Conservation (phyloP, 192 early-diverging fungal genomes). For the Umbelopsis sp. region DNA sequence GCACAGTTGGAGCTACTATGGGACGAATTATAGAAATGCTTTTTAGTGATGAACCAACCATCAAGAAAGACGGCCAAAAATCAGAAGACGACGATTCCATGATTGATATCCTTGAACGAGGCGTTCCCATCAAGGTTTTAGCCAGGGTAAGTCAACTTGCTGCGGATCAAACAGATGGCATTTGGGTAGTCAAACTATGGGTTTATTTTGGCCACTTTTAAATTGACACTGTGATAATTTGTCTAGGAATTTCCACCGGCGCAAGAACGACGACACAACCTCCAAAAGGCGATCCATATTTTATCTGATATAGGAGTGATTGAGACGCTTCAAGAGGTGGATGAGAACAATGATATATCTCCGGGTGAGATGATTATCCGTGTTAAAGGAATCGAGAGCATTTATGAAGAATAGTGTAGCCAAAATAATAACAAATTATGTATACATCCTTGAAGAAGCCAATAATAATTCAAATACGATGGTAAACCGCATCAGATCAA, state of each 20-base stretch:
- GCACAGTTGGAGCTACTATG: slow-evolving; percentile 18
- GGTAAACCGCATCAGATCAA: too few relatives aligned
- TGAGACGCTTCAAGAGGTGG: slow-evolving; percentile 23
- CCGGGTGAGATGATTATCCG: slow-evolving; percentile 28
- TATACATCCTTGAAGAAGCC: not conserved
- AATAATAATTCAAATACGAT: not conserved
- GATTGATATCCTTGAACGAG: slow-evolving; percentile 18
- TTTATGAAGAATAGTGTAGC: slow-evolving; percentile 1
- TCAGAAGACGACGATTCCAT: slow-evolving; percentile 7
- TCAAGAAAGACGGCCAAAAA: slow-evolving; percentile 1
- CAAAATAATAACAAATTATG: not conserved
- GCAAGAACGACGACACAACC: slow-evolving; percentile 22
- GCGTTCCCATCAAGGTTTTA: slow-evolving; percentile 3
- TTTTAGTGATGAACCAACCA: not conserved
- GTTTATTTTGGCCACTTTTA: not conserved
- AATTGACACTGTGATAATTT: not conserved
- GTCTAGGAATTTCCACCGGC: slow-evolving; percentile 23
- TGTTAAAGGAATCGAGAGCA: slow-evolving; percentile 18
- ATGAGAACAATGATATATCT: slow-evolving; percentile 7
- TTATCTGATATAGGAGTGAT: slow-evolving; percentile 17
- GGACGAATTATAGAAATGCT: slow-evolving; percentile 29
- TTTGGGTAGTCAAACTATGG: not conserved
- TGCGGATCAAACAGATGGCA: too few relatives aligned
- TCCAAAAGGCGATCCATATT: slow-evolving; percentile 23
- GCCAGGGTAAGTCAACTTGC: not conserved